These are phyloP conservation scores for Xerocomus potaroensis DNA, from an alignment of 768 basidiomycete genomes.

Conservation along the genomic window DNA sequence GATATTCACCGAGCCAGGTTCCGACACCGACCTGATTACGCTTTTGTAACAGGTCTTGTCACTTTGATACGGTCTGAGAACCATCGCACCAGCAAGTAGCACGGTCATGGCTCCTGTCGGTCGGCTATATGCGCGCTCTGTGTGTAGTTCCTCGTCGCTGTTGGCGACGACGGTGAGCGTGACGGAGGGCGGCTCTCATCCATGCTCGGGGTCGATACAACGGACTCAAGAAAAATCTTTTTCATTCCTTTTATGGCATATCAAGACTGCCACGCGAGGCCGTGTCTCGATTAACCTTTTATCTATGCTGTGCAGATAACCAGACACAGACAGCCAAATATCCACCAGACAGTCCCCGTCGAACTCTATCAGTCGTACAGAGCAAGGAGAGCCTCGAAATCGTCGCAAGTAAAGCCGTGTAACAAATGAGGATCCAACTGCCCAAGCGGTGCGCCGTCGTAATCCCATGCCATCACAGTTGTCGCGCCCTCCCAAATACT, in stretches of 20 bases:
- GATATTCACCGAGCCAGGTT: constrained; percentile 39
- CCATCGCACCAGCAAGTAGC: constrained; percentile 4
- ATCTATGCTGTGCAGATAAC: constrained; percentile 13
- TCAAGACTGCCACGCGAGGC: constrained; percentile 11
- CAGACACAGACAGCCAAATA: not conserved
- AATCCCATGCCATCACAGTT: constrained; percentile 11
- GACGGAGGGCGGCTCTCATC: not conserved
- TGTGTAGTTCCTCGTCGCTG: not conserved
- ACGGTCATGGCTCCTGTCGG: constrained; percentile 4
- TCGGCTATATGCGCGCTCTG: not conserved
- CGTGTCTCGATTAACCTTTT: constrained; percentile 15
- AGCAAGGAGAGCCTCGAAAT: not conserved
- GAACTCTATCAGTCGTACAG: not conserved
- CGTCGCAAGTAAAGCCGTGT: not conserved
- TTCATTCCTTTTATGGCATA: constrained; percentile 18
- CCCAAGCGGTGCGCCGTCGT: constrained; percentile 26
- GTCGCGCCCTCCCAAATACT: constrained; percentile 24
- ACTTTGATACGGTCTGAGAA: constrained; percentile 10
- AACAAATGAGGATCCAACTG: constrained; percentile 15
- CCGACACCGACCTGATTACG: constrained; percentile 37
- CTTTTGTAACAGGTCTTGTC: constrained; percentile 17
- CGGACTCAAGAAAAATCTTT: constrained; percentile 20
- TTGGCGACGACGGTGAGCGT: constrained; percentile 5
- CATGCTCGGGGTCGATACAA: constrained; percentile 26
- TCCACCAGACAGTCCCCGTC: not conserved